phyloP scores from a whole-genome alignment of 257 asterid genomes.

The Jacaranda mimosifolia region DNA sequence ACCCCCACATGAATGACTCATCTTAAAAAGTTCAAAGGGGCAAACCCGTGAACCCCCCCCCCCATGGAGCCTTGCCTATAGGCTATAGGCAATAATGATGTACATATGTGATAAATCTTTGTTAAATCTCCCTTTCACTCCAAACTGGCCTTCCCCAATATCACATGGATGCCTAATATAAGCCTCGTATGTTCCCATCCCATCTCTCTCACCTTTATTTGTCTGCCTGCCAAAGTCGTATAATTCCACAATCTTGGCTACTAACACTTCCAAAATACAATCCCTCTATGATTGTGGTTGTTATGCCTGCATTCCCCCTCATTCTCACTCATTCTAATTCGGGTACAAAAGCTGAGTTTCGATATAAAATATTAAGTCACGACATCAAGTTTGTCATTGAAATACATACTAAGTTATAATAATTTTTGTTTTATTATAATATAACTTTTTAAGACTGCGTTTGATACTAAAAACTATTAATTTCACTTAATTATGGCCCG shows the following conservation, averaged over 20 bases:
- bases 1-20: not conserved
- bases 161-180: constrained; percentile 43
- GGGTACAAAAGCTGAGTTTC: too few relatives aligned
- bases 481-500: too few relatives aligned
- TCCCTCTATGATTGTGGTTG: not conserved
- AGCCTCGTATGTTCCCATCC: not conserved
- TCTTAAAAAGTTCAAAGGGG: constrained; percentile 7
- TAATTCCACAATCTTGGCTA: constrained; percentile 4
- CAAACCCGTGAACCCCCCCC: constrained; percentile 41
- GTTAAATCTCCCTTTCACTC: constrained; percentile 35
- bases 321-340: too few relatives aligned
- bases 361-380: too few relatives aligned
- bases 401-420: too few relatives aligned
- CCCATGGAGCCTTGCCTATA: not conserved
- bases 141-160: constrained; percentile 34
- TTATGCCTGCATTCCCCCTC: not conserved
- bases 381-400: too few relatives aligned
- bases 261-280: constrained; percentile 6
- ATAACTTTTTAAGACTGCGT: too few relatives aligned
- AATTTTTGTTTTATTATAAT: too few relatives aligned
- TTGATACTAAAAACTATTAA: too few relatives aligned
- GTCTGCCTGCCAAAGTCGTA: not conserved
- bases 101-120: constrained; percentile 1
- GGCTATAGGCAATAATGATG: not conserved
- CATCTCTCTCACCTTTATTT: not conserved